Conservation (phyloP, 169 alveolate species). For the Perkinsus chesapeaki region DNA sequence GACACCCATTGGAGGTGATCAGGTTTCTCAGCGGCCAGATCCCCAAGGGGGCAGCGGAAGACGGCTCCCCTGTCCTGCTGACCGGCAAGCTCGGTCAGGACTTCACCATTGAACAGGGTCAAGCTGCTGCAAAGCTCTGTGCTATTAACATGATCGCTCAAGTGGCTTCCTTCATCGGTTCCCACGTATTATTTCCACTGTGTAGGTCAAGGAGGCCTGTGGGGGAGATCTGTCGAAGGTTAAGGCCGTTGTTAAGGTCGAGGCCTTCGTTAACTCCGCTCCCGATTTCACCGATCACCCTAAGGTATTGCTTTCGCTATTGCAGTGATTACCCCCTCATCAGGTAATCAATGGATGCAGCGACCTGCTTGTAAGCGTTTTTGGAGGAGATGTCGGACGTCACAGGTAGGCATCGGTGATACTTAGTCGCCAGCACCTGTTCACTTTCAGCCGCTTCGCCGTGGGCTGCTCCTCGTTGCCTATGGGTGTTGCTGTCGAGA, state of each 20-base stretch:
- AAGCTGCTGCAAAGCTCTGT: neutral
- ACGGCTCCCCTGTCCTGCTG: neutral
- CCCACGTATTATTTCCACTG: neutral
- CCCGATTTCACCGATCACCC: constrained; percentile 10
- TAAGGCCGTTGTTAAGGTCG: neutral
- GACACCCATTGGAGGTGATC: neutral
- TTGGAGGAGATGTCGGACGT: constrained; percentile 1
- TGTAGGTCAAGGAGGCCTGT: neutral
- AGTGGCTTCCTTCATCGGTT: neutral
- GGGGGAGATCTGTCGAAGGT: neutral
- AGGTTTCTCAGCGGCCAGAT: neutral
- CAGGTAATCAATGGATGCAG: constrained; percentile 1
- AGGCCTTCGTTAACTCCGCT: neutral
- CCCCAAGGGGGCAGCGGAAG: neutral
- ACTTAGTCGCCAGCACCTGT: neutral
- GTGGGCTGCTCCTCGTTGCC: constrained; percentile 6
- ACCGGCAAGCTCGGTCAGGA: neutral
- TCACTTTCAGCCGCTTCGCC: constrained; percentile 1
- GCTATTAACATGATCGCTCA: neutral
- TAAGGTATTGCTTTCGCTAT: neutral
- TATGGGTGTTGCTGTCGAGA: constrained; percentile 7
- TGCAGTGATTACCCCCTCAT: neutral
- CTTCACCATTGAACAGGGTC: neutral
- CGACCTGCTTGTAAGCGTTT: constrained; percentile 1
- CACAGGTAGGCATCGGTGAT: neutral